Conservation (phyloP, 345 rosid genomes). For the Eucalyptus victrix region DNA sequence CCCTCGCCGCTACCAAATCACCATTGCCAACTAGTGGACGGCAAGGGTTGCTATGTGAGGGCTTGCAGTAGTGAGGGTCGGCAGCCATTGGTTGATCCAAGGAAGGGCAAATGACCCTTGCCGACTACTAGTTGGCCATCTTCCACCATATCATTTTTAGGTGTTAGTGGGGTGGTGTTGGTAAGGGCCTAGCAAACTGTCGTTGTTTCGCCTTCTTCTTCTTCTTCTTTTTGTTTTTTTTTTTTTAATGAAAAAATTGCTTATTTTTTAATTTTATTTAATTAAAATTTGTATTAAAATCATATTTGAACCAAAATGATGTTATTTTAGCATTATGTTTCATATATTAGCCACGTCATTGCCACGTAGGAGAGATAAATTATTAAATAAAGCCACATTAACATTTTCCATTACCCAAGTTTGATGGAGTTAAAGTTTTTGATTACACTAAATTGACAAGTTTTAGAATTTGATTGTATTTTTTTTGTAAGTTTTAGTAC, state of each 20-base stretch:
- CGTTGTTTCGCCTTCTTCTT: neutral
- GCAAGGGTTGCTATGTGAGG: too few relatives aligned
- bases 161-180: neutral
- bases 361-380: neutral
- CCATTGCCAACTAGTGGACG: too few relatives aligned
- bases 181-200: neutral
- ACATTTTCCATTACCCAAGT: too few relatives aligned
- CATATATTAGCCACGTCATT: neutral
- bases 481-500: too few relatives aligned
- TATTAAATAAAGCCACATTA: too few relatives aligned
- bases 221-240: too few relatives aligned
- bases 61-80: accelerated
- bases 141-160: neutral
- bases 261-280: too few relatives aligned
- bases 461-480: too few relatives aligned
- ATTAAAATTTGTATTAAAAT: neutral
- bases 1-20: accelerated
- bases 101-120: neutral
- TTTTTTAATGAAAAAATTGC: neutral
- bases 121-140: neutral
- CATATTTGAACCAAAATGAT: neutral
- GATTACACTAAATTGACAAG: too few relatives aligned
- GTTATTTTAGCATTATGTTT: neutral
- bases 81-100: neutral
- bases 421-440: accelerated